Percentiles rank a stretch among this genome's conserved stretches.
Conservation (phyloP, 208 protist genomes). For the Trypanosoma scelopori region DNA sequence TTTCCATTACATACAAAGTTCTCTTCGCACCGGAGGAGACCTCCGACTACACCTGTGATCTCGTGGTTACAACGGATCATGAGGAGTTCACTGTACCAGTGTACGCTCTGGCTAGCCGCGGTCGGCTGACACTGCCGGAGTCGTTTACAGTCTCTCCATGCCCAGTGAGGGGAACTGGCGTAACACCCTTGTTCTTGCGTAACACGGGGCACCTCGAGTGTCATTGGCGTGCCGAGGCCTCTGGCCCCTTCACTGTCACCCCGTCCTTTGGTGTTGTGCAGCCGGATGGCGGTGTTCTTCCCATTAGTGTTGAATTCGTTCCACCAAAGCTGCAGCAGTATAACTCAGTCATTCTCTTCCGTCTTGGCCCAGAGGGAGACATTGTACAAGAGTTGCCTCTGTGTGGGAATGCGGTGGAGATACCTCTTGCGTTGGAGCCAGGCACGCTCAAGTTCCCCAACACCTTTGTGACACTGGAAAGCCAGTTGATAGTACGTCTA, state of each 20-base stretch:
- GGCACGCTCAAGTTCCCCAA: slow-evolving; percentile 59
- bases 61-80: slow-evolving; percentile 82
- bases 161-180: slow-evolving; percentile 69
- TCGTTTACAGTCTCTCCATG: slow-evolving; percentile 55
- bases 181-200: slow-evolving; percentile 86
- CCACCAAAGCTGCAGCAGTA: slow-evolving; percentile 40
- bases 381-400: slow-evolving; percentile 73
- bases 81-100: slow-evolving; percentile 91
- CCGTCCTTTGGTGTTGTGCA: slow-evolving; percentile 66
- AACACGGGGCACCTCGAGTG: slow-evolving; percentile 72
- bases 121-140: slow-evolving; percentile 79
- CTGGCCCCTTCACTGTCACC: slow-evolving; percentile 42
- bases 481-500: slow-evolving; percentile 81
- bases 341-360: slow-evolving; percentile 59
- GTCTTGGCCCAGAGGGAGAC: slow-evolving; percentile 82
- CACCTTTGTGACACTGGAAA: slow-evolving; percentile 91
- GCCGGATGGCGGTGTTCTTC: slow-evolving; percentile 52
- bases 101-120: slow-evolving; percentile 78
- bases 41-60: slow-evolving; percentile 80
- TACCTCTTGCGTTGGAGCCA: slow-evolving; percentile 73
- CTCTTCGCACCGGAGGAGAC: slow-evolving; percentile 77
- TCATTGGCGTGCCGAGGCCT: slow-evolving; percentile 57
- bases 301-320: slow-evolving; percentile 74
- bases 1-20: slow-evolving; percentile 87
- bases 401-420: slow-evolving; percentile 57